Percentiles rank a stretch among this genome's conserved stretches.
These are phyloP conservation scores for Cladobotryum protrusum DNA, from an alignment of 2,329 filamentous ascomycete genomes.

Conservation along the genomic window DNA sequence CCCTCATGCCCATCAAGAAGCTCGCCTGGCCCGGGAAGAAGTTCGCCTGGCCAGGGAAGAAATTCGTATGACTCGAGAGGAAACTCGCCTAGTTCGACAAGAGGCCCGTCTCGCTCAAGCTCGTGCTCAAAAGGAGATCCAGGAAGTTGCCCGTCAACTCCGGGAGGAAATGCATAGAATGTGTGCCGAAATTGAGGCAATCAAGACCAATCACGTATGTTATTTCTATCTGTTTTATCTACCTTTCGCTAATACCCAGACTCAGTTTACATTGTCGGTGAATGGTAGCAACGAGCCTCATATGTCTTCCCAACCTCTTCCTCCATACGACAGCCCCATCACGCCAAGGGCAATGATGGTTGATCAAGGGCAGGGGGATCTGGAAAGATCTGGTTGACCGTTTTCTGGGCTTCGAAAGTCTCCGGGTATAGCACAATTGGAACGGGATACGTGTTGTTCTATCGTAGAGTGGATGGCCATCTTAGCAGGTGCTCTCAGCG, in stretches of 20 bases:
- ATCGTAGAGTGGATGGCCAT: neutral
- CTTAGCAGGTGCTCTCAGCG: neutral
- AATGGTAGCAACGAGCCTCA: too few relatives aligned
- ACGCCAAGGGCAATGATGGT: neutral
- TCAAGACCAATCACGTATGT: neutral
- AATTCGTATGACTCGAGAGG: neutral
- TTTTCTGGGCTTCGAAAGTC: neutral
- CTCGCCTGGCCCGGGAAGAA: too few relatives aligned
- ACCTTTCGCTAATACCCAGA: neutral
- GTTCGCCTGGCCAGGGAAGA: neutral
- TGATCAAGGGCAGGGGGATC: neutral
- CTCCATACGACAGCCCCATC: neutral
- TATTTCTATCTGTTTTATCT: neutral
- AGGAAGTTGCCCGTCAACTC: neutral
- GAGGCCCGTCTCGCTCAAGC: neutral
- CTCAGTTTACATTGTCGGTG: too few relatives aligned
- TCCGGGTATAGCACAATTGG: neutral
- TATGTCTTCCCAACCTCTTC: too few relatives aligned
- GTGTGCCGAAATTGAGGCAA: neutral
- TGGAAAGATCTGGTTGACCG: neutral
- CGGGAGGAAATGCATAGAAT: constrained; percentile 2
- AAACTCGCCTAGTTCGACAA: neutral
- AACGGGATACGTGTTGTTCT: constrained; percentile 2
- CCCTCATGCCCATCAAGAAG: too few relatives aligned
- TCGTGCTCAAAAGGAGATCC: neutral